Percentiles rank a stretch among this genome's conserved stretches.
phyloP scores from a whole-genome alignment of 805 yeast genomes.

The Metschnikowia bowlesiae region DNA sequence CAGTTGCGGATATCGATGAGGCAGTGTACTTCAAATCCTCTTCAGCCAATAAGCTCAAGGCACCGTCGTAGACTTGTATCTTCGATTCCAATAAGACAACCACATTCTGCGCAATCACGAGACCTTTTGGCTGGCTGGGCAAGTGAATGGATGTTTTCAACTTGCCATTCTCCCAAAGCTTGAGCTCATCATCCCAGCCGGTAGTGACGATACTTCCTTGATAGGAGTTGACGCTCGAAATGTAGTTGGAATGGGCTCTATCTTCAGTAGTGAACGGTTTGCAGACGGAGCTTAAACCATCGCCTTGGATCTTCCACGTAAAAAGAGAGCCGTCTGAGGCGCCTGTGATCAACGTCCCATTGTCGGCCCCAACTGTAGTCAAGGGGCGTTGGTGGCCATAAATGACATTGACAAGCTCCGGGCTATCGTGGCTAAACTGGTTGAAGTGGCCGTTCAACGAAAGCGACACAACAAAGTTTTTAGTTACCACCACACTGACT shows the following conservation, averaged over 20 bases:
- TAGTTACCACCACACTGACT: conserved; percentile 73
- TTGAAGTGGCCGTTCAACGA: conserved; percentile 70
- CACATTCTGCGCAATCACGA: conserved; percentile 20
- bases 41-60: conserved; percentile 12
- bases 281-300: conserved; percentile 19
- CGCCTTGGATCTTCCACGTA: conserved; percentile 46
- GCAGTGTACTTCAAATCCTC: conserved; percentile 21
- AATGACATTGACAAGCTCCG: conserved; percentile 30
- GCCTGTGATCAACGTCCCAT: conserved; percentile 50
- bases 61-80: conserved; percentile 21
- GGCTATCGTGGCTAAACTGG: conserved; percentile 43
- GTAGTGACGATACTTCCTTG: conserved; percentile 41
- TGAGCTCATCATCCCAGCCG: conserved; percentile 87
- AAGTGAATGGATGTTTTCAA: conserved; percentile 14
- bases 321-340: conserved; percentile 76
- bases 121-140: conserved; percentile 34
- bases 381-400: conserved; percentile 84
- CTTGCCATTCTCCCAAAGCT: conserved; percentile 28
- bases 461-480: conserved; percentile 56
- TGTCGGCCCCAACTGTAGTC: conserved; percentile 47
- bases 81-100: conserved; percentile 31
- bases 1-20: conserved; percentile 23
- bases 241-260: conserved; percentile 57
- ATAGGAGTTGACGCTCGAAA: conserved; percentile 46
- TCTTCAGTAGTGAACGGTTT: conserved; percentile 33